Conservation (phyloP, 257 asterid genomes). For the Linderniella brevidens region DNA sequence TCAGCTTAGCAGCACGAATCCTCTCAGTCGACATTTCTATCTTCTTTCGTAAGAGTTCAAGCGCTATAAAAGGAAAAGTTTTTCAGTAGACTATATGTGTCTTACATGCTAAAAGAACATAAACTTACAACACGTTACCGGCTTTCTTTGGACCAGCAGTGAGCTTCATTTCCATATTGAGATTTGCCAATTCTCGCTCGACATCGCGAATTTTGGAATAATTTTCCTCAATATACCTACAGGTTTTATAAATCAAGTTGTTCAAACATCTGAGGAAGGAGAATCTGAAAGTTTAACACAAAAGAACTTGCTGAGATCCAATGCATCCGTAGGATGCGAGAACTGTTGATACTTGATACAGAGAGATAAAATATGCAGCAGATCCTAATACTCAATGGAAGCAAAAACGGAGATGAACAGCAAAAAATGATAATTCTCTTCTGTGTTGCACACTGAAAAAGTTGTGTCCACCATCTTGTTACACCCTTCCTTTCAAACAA, state of each 20-base stretch:
- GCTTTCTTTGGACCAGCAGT: conserved; percentile 96
- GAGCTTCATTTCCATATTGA: conserved; percentile 87
- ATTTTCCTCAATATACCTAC: conserved; percentile 85
- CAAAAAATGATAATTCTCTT: too few relatives aligned
- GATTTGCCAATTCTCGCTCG: conserved; percentile 71
- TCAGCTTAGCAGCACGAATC: conserved; percentile 50
- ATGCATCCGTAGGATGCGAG: too few relatives aligned
- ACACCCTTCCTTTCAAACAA: too few relatives aligned
- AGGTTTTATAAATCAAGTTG: conserved; percentile 8
- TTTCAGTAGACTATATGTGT: neutral
- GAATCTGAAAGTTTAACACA: neutral
- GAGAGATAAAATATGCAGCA: neutral
- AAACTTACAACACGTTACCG: conserved; percentile 10
- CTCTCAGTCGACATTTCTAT: conserved; percentile 74
- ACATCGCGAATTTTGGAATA: conserved; percentile 93
- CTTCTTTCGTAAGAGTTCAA: conserved; percentile 90
- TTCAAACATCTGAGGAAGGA: conserved; percentile 7
- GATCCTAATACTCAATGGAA: neutral
- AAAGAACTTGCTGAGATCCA: neutral
- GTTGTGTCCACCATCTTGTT: too few relatives aligned
- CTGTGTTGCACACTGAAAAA: too few relatives aligned
- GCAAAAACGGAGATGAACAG: too few relatives aligned
- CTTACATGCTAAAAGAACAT: neutral
- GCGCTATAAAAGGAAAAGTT: conserved; percentile 31
- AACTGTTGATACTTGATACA: neutral